phyloP scores from a whole-genome alignment of 495 filamentous ascomycete genomes.

The Neurospora terricola region DNA sequence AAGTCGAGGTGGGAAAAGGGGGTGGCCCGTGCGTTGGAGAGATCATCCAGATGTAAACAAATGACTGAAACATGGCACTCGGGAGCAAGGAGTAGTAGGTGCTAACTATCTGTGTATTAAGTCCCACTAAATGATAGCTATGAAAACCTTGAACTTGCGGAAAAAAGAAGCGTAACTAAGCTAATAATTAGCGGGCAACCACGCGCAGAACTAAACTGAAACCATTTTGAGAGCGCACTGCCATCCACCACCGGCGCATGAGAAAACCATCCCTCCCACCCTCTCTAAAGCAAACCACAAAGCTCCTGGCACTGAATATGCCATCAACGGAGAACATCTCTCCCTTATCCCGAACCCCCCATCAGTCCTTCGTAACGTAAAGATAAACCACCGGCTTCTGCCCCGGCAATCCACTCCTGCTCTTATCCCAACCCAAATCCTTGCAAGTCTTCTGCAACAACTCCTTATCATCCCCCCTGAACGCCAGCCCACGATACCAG shows the following conservation, averaged over 20 bases:
- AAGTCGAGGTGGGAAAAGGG: not conserved
- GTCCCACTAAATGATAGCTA: not conserved
- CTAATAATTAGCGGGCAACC: not conserved
- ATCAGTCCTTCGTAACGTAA: slow-evolving; percentile 30
- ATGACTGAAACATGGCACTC: not conserved
- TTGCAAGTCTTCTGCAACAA: slow-evolving; percentile 19
- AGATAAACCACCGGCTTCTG: slow-evolving; percentile 31
- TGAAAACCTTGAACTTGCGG: not conserved
- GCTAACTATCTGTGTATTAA: not conserved
- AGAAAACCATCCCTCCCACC: not conserved
- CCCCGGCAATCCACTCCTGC: slow-evolving; percentile 21
- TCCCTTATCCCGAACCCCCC: not conserved
- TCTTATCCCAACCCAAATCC: slow-evolving; percentile 28
- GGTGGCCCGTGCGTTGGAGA: not conserved
- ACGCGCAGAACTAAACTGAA: not conserved
- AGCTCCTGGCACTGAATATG: not conserved
- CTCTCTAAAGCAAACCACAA: not conserved
- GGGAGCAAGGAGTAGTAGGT: not conserved
- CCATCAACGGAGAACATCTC: no score
- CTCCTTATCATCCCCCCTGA: slow-evolving; percentile 18
- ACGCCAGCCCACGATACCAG: slow-evolving; percentile 27
- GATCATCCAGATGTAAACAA: not conserved
- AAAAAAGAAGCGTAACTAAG: not conserved
- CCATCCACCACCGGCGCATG: not conserved
- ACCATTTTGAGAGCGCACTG: not conserved